Base-by-base conservation (phyloP, 306 rosid species). In the Clitoria ternatea region DNA sequence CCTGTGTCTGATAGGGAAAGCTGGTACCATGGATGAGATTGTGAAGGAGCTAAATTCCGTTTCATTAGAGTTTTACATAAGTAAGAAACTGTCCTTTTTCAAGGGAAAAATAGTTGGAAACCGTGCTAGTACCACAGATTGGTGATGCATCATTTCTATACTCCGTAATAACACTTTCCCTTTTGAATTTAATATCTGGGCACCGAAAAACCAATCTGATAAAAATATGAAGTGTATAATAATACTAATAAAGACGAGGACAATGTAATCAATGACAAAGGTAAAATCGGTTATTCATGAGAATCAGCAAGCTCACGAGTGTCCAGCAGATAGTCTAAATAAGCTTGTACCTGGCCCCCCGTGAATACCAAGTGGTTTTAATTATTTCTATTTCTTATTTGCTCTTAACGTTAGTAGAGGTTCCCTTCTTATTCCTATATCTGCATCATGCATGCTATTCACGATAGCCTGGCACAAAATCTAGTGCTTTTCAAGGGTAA, bases 291-390 rank as follows among this genome's bases (percentile, higher is more conserved):
- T 64, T 70, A n/a, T n/a, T n/a, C n/a, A 48, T 12, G 61, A 29
- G 45, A 49, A 45, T 29, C 17, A 54, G 45, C 66, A 30, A 62
- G 61, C 54, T 68, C 85, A 77, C 82, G 70, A 53, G 74, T 29
- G 19, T 26, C 57, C 15, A 20, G 24, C 18, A 9, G 61, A 54
- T 68, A 73, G 54, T 68, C 80, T 68, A 45, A 68, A 6, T 45
- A 44, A 42, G 76, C 59, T 45, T 76, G 76, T 19, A 65, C 27
- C 40, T 30, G 39, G 39, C n/a, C 6, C 66, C 70, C 40, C 69
- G 75, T 72, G 76, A 80, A 66, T 19, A 13, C 72, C 64, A 43
- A 50, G 61, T 15, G 30, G 39, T 19, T 73, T 22, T 47, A 39
- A 57, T 17, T 37, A 13, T 23, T 10, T 52, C n/a, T n/a, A n/a